These are phyloP conservation scores for Rostrohypoxylon terebratum DNA, from an alignment of 495 filamentous ascomycete species.

Conservation along the genomic window DNA sequence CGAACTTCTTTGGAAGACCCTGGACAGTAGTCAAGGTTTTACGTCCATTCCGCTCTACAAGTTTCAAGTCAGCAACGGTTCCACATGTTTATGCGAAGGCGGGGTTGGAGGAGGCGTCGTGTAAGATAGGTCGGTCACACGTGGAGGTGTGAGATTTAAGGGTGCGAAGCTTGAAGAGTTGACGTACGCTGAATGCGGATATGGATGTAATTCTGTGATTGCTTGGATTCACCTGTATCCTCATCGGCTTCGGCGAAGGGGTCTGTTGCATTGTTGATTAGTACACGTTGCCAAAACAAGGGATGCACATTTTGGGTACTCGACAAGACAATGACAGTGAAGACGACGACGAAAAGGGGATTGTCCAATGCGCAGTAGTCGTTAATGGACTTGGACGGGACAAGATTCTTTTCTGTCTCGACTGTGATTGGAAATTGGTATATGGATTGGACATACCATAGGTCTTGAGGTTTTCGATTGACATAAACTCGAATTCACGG, in stretches of 20 bases:
- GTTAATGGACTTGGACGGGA: neutral
- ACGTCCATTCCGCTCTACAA: slow-evolving; percentile 98
- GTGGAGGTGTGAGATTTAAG: neutral
- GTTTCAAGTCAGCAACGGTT: slow-evolving; percentile 25
- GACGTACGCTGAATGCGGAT: slow-evolving; percentile 99
- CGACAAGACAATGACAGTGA: slow-evolving; percentile 1
- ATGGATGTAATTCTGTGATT: slow-evolving; percentile 96
- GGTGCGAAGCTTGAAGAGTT: neutral
- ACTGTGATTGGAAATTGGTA: slow-evolving; percentile 22
- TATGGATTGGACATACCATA: slow-evolving; percentile 78
- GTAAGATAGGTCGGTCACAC: slow-evolving; percentile 21
- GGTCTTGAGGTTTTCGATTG: slow-evolving; percentile 99
- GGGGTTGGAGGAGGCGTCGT: neutral
- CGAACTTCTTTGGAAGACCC: slow-evolving; percentile 97
- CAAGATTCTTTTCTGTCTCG: neutral
- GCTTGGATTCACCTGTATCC: slow-evolving; percentile 93
- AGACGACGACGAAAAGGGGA: neutral
- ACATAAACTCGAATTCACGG: slow-evolving; percentile 88
- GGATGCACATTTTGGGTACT: slow-evolving; percentile 36
- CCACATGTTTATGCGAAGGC: slow-evolving; percentile 8
- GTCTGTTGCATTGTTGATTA: slow-evolving; percentile 67
- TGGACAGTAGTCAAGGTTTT: slow-evolving; percentile 99
- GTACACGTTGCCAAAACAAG: slow-evolving; percentile 10
- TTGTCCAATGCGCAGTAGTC: neutral
- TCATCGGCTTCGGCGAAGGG: slow-evolving; percentile 99